Base-by-base conservation (phyloP, 192 early-diverging fungal genomes). In the Gryganskiella cystojenkinii region DNA sequence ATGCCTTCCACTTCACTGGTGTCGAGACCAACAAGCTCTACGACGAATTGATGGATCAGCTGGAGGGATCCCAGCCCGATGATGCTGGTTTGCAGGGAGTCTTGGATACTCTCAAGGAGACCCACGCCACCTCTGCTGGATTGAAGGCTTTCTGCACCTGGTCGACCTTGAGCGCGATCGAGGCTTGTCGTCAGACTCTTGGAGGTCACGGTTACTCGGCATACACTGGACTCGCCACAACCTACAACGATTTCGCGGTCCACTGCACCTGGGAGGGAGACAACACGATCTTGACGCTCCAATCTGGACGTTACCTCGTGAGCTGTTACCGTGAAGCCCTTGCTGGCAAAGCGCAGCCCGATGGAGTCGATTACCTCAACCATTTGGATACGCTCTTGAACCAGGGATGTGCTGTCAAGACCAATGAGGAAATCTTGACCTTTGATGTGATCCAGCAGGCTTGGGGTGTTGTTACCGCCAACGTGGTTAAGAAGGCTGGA, bases 71-170 rank as follows among this genome's bases (percentile, higher is more conserved):
- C 20, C 75, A 83, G 42, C 85, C 86, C 10, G 89, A 88, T 52
- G 89, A 91, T 67, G 79, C 82, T 53, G 80, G 84, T 45, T 61
- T 88, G 17, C 76, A 79, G 0, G 85, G 85, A 15, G 90, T 91
- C 3, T 84, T 96, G 51, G 92, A 92, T 59, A 86, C 86, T 27
- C 88, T 96, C 70, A 95, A 94, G 82, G 94, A 95, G 74, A 91
- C 94, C 20, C 95, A 97, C 64, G 94, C 93, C 19, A 95, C 94
- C 46, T 90, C 88, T 61, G 93, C 94, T 10, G 95, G 94, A 30
- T 86, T 97, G 59, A 97, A 97, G 81, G 93, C 93, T 55, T 95
- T 95, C 72, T 94, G 93, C 80, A 97, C 95, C 3, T 95, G 94
- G 92, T 91, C 89, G 68, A 91, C 90, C 28, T 85, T 95, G 46